Conservation (phyloP, 805 yeast species). For the Monosporozyma aquatica region DNA sequence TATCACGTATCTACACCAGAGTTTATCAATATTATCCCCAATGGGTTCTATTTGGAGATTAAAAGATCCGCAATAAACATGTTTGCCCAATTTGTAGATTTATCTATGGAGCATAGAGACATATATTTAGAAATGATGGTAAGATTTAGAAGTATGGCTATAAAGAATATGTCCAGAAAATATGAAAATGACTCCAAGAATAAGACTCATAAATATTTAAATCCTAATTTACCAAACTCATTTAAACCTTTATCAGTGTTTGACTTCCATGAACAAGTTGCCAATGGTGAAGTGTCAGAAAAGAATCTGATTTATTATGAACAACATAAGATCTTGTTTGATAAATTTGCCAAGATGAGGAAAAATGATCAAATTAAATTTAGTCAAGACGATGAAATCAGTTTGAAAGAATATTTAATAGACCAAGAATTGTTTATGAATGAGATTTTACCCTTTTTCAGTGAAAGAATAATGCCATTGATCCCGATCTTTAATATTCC, state of each 20-base stretch:
- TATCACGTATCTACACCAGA: conserved; percentile 2
- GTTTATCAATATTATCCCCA: conserved; percentile 20
- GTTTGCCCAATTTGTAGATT: conserved; percentile 18
- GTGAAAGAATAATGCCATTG: conserved; percentile 13
- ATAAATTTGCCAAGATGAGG: conserved; percentile 23
- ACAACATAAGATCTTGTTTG: conserved; percentile 21
- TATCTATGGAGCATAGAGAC: conserved; percentile 23
- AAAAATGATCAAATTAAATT: conserved; percentile 13
- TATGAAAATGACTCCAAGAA: conserved; percentile 8
- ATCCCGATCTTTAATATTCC: conserved; percentile 21
- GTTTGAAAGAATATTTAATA: conserved; percentile 12
- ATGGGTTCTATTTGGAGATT: conserved; percentile 16
- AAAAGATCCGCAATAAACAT: conserved; percentile 25
- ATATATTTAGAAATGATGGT: conserved; percentile 18
- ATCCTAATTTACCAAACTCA: conserved; percentile 19
- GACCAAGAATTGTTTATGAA: conserved; percentile 12
- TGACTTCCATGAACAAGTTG: conserved; percentile 13
- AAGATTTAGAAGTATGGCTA: conserved; percentile 18
- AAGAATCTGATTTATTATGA: conserved; percentile 5
- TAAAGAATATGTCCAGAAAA: conserved; percentile 15
- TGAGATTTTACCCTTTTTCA: conserved; percentile 19
- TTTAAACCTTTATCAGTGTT: conserved; percentile 19
- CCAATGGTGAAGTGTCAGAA: conserved; percentile 2
- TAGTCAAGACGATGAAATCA: conserved; percentile 4
- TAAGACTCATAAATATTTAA: conserved; percentile 1